phyloP scores from a whole-genome alignment of 164 flowering plant species.

The Malania oleifera region DNA sequence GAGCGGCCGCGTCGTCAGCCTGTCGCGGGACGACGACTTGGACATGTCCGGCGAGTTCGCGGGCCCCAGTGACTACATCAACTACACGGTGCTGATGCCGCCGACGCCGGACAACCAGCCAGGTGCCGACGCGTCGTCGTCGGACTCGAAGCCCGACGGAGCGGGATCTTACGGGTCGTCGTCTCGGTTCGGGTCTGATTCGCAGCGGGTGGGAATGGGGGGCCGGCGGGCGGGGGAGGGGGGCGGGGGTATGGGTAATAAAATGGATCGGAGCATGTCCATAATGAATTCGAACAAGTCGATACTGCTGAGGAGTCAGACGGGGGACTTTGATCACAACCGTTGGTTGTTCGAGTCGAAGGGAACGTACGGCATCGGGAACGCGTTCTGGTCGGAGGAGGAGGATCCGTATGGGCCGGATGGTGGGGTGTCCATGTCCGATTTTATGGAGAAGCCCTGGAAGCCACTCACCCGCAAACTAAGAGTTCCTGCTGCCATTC shows the following conservation, averaged over 20 bases:
- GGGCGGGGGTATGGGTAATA: constrained; percentile 5
- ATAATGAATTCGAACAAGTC: constrained; percentile 40
- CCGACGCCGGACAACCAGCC: constrained; percentile 97
- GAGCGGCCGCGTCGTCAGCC: constrained; percentile 70
- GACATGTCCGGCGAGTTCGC: constrained; percentile 51
- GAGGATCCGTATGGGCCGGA: constrained; percentile 20
- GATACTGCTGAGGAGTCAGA: constrained; percentile 52
- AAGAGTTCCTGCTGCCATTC: constrained; percentile 28
- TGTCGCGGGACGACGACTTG: constrained; percentile 74
- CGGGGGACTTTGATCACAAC: constrained; percentile 64
- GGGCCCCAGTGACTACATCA: constrained; percentile 45
- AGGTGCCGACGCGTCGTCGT: background rate
- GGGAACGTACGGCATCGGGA: constrained; percentile 64
- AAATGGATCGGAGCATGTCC: constrained; percentile 41
- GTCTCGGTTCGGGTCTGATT: constrained; percentile 13
- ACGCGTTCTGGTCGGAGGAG: constrained; percentile 42
- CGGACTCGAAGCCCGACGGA: constrained; percentile 31
- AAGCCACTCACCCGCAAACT: constrained; percentile 55
- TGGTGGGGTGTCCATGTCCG: constrained; percentile 31
- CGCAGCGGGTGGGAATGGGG: background rate
- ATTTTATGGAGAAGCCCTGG: constrained; percentile 65
- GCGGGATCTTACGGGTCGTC: constrained; percentile 7
- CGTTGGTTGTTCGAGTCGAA: constrained; percentile 63
- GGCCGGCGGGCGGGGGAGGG: constrained; percentile 10
- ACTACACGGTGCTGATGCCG: constrained; percentile 87